Evolutionary conservation across 2,329 filamentous ascomycete species (phyloP).

Genomic region (Diaporthe batatas): DNA sequence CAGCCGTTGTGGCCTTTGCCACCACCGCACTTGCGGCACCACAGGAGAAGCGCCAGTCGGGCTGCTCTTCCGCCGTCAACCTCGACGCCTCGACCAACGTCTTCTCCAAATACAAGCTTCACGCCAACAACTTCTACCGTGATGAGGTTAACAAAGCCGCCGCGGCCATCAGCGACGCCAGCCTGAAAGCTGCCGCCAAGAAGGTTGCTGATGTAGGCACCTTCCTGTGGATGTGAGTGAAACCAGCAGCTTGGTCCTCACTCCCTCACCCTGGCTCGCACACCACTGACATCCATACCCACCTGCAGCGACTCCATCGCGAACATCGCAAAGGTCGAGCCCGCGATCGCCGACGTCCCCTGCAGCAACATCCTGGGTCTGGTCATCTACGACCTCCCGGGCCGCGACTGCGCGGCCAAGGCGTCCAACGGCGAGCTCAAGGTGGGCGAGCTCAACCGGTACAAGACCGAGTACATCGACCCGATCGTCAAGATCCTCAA

Average conservation of each 20-base stretch:
- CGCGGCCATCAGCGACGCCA: slow-evolving; percentile 48
- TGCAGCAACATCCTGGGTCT: slow-evolving; percentile 58
- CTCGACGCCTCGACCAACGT: slow-evolving; percentile 56
- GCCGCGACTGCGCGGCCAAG: slow-evolving; percentile 73
- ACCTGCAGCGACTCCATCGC: slow-evolving; percentile 56
- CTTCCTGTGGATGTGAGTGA: slow-evolving; percentile 56
- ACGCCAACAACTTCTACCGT: slow-evolving; percentile 56
- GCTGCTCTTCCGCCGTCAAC: slow-evolving; percentile 53
- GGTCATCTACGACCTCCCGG: slow-evolving; percentile 74
- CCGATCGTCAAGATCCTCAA: slow-evolving; percentile 65
- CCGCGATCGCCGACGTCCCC: slow-evolving; percentile 52
- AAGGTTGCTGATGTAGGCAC: slow-evolving; percentile 56
- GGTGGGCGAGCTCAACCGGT: slow-evolving; percentile 62
- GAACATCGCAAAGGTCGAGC: slow-evolving; percentile 55
- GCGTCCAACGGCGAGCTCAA: slow-evolving; percentile 74
- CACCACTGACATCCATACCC: background rate
- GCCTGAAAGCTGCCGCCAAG: slow-evolving; percentile 49
- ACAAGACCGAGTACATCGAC: slow-evolving; percentile 59
- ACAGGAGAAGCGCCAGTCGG: slow-evolving; percentile 49
- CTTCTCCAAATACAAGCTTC: slow-evolving; percentile 55
- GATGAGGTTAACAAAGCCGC: slow-evolving; percentile 54
- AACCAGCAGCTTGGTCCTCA: background rate
- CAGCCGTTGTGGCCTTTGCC: slow-evolving; percentile 53
- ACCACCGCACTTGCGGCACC: slow-evolving; percentile 52
- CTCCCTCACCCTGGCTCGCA: background rate